Evolutionary conservation across 768 basidiomycete species (phyloP), one percentile per base, ranked within the genome.

Genomic region (Auriscalpium vulgare): DNA sequence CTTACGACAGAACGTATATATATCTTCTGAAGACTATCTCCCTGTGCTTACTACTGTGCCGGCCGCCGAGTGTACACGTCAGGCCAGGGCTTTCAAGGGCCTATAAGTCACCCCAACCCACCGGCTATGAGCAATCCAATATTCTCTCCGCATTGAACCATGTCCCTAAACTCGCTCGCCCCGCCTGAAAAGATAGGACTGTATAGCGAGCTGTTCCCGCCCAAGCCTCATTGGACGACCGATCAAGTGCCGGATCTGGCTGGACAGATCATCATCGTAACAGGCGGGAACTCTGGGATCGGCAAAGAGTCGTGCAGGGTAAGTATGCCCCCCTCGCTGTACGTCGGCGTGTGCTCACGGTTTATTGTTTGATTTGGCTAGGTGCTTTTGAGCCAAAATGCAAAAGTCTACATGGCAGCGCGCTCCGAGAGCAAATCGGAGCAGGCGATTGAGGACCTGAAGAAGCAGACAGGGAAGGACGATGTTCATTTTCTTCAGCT

Each of bases 171-270:
- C 7, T 29, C 29, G 29, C 29, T 29, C 29, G 29, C 50, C 19
- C 50, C 36, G 16, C 37, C 50, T 10, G 38, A 52, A 37, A 46
- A 23, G 6, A 44, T 50, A 13, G 36, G 53, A 19, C 8, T 45
- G 29, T 10, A 63, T 35, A 40, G 45, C 29, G 54, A 60, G 34
- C 51, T 50, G 45, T 55, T 56, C 46, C 63, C 62, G 13, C 61
- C 61, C 0, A 63, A 62, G 51, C 50, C 71, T 11, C 57, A 62
- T 47, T 74, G 70, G 62, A 59, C 60, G 17, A 59, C 65, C 2
- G 59, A 69, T 17, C 66, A 75, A 37, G 73, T 78, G 34, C 75
- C 78, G 8, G 75, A 78, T 59, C 64, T 78, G n/a, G 60, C 68
- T 1, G 76, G 76, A 2, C 72, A 75, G 59, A 71, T 76, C 11